These are phyloP conservation scores for Chrysochromulina parva DNA, from an alignment of 78 protist genomes.

Conservation along the genomic window DNA sequence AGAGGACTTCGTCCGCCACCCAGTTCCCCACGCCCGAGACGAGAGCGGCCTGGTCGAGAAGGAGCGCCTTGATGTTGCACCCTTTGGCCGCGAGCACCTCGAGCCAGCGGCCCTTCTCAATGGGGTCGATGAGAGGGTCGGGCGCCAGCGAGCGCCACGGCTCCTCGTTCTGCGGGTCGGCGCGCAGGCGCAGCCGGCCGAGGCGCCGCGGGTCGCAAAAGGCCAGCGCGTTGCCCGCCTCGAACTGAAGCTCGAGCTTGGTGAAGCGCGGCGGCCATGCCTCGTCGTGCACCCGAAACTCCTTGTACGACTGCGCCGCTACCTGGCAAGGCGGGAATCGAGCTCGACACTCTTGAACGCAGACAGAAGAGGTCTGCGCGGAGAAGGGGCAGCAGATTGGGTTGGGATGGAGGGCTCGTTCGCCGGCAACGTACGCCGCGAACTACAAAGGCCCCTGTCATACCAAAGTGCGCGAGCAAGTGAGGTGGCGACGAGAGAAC, in stretches of 20 bases:
- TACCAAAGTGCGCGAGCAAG: constrained; percentile 30
- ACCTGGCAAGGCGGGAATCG: too few relatives aligned
- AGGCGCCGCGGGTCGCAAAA: constrained; percentile 4
- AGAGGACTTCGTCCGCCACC: constrained; percentile 43
- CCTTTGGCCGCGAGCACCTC: background rate
- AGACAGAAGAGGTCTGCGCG: too few relatives aligned
- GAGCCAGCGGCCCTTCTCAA: background rate
- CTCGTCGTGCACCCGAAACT: background rate
- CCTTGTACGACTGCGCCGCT: background rate
- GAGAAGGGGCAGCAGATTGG: too few relatives aligned
- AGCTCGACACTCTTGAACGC: too few relatives aligned
- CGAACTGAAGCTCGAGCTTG: background rate
- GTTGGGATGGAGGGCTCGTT: background rate
- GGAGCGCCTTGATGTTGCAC: constrained; percentile 1
- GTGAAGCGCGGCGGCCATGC: constrained; percentile 33
- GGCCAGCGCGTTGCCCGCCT: background rate
- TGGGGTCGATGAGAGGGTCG: background rate
- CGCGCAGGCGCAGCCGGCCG: constrained; percentile 5
- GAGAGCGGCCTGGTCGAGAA: constrained; percentile 8
- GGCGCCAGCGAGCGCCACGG: background rate
- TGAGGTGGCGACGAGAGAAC: background rate
- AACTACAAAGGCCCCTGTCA: background rate
- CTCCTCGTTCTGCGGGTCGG: background rate
- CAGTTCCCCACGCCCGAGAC: constrained; percentile 41
- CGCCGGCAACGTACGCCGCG: background rate